Conservation (phyloP, 768 basidiomycete genomes). For the Collybiopsis confluens region DNA sequence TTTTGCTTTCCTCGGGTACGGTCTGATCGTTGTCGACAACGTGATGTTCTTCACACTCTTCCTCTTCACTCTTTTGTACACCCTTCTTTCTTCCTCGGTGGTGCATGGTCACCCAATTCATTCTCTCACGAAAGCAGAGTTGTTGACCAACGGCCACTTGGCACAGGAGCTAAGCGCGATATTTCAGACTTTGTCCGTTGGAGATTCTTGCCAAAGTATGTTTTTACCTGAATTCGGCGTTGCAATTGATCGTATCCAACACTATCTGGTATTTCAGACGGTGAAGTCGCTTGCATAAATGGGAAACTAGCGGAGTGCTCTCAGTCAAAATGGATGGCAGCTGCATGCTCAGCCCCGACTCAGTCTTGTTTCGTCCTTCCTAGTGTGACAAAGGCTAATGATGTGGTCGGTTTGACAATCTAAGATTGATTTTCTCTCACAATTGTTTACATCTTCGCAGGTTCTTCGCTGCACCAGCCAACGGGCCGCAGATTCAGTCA, state of each 20-base stretch:
- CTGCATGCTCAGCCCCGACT: neutral
- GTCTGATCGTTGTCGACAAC: neutral
- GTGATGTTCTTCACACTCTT: neutral
- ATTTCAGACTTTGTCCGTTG: neutral
- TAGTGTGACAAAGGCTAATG: neutral
- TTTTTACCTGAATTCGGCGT: neutral
- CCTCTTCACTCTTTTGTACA: neutral
- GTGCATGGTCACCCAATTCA: slow-evolving; percentile 2
- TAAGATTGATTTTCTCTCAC: neutral
- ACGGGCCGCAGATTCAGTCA: neutral
- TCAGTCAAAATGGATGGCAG: neutral
- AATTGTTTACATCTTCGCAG: neutral
- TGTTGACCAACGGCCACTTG: neutral
- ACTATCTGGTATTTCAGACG: neutral
- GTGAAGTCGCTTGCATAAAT: slow-evolving; percentile 1
- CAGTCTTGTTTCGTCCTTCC: slow-evolving; percentile 2
- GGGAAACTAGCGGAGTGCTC: neutral
- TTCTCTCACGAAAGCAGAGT: neutral
- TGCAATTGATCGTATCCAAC: neutral
- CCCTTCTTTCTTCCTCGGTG: neutral
- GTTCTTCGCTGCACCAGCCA: slow-evolving; percentile 1
- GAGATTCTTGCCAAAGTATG: neutral
- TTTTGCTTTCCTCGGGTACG: neutral
- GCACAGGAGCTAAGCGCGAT: neutral
- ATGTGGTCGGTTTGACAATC: neutral